A percentile compares a stretch with the other conserved stretches of the same genome.
Conservation (phyloP, 2,329 filamentous ascomycete species). For the Onygenales sp. region DNA sequence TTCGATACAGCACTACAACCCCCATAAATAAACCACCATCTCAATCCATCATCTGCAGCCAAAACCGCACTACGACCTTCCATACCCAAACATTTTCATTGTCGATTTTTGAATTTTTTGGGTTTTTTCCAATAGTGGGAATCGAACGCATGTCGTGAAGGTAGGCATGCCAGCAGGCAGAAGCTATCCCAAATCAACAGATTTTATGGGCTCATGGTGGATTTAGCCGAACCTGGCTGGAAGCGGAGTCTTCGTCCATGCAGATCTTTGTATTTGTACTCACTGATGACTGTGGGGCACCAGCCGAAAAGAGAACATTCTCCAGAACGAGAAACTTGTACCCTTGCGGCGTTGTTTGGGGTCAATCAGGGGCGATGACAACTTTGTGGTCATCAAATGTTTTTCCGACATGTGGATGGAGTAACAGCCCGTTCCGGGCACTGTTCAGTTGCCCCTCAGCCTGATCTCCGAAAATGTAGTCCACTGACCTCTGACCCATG, state of each 20-base stretch:
- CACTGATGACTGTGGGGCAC: too few species aligned
- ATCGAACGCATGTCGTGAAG: too few species aligned
- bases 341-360: not conserved
- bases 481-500: not conserved
- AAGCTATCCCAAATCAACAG: too few species aligned
- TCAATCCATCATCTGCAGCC: too few species aligned
- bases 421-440: not conserved
- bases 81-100: too few species aligned
- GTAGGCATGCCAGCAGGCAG: too few species aligned
- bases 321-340: constrained; percentile 2
- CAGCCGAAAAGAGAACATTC: not conserved
- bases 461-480: not conserved
- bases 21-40: too few species aligned
- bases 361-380: not conserved
- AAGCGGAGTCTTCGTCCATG: not conserved
- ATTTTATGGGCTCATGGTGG: too few species aligned
- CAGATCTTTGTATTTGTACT: not conserved
- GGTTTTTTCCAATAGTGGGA: too few species aligned
- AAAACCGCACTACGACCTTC: too few species aligned
- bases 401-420: not conserved
- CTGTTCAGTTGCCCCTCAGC: not conserved
- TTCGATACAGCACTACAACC: too few species aligned
- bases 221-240: not conserved
- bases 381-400: constrained; percentile 2
- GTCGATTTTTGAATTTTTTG: too few species aligned